These are phyloP conservation scores for Dalbergia cochinchinensis DNA, from an alignment of 306 rosid genomes.

Conservation along the genomic window DNA sequence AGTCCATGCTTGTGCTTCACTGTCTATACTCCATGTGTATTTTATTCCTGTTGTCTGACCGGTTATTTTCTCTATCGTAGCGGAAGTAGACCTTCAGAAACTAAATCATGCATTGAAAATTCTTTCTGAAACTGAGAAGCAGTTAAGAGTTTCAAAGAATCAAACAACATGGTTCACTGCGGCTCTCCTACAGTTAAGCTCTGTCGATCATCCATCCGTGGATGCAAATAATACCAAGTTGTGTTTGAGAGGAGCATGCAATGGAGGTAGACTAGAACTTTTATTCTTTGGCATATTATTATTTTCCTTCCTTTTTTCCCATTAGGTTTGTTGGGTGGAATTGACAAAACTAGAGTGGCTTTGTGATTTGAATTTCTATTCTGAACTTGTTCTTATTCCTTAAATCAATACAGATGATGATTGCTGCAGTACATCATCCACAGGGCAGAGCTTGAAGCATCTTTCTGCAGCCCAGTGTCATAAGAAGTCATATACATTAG, in stretches of 20 bases:
- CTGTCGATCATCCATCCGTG: conserved; percentile 58
- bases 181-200: conserved; percentile 84
- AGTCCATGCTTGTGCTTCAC: conserved; percentile 27
- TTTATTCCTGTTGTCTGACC: conserved; percentile 32
- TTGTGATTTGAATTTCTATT: conserved; percentile 5
- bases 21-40: conserved; percentile 21
- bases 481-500: conserved; percentile 49
- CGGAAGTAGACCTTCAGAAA: conserved; percentile 76
- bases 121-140: conserved; percentile 86
- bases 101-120: conserved; percentile 73
- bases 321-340: neutral
- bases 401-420: conserved; percentile 46
- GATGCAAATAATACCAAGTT: conserved; percentile 58
- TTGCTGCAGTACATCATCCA: conserved; percentile 40
- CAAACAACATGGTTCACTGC: conserved; percentile 90
- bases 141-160: conserved; percentile 78
- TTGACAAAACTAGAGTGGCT: neutral
- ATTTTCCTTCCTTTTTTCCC: neutral
- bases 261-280: conserved; percentile 49
- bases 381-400: conserved; percentile 38
- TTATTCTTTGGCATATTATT: neutral
- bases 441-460: conserved; percentile 57
- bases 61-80: conserved; percentile 50
- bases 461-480: conserved; percentile 48
- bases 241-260: conserved; percentile 51